Evolutionary conservation across 345 rosid genomes (phyloP), one percentile per base, ranked within the genome.

Genomic region (Barbarea vulgaris): DNA sequence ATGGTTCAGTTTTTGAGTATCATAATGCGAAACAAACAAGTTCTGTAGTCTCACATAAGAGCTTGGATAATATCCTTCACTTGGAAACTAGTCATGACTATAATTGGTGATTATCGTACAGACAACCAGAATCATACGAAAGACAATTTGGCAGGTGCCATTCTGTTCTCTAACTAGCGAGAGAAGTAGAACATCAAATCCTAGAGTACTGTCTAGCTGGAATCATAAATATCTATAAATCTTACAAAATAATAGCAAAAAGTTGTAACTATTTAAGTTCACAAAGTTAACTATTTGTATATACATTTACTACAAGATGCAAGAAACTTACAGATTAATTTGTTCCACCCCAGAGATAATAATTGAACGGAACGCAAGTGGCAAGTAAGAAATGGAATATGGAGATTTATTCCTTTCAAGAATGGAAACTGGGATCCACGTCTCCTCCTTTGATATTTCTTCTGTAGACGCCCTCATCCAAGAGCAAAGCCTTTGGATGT

Each of bases 371-470:
- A 90, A 94, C 22, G 87, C 90, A 63, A 90, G 86, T 67, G 98
- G 98, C 84, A 91, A 78, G 84, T 80, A 88, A 71, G 97, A 94
- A 80, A 94, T 94, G 24, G 86, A 72, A 72, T 88, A 90, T 31
- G 97, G 93, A 80, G 98, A 91, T 80, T 79, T 87, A 73, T 91
- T 91, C 84, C 98, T 85, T 81, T 90, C 98, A 78, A 94, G 97
- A 77, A 87, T 76, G 55, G 93, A 91, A 25, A 94, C 95, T 2
- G 91, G 87, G 60, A 91, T 68, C 98, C 96, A 94, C 24, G 89
- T 86, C 84, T 94, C 97, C 52, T 90, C 93, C 80, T 83, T 86
- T 34, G 95, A 84, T 74, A 90, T 82, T 72, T 73, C 86, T 57
- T 90, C 97, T 12, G 86, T 84, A 15, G 90, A 83, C 50, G 81